Evolutionary conservation across 2,329 filamentous ascomycete species (phyloP).

Genomic region (Dothideomycetes sp.): DNA sequence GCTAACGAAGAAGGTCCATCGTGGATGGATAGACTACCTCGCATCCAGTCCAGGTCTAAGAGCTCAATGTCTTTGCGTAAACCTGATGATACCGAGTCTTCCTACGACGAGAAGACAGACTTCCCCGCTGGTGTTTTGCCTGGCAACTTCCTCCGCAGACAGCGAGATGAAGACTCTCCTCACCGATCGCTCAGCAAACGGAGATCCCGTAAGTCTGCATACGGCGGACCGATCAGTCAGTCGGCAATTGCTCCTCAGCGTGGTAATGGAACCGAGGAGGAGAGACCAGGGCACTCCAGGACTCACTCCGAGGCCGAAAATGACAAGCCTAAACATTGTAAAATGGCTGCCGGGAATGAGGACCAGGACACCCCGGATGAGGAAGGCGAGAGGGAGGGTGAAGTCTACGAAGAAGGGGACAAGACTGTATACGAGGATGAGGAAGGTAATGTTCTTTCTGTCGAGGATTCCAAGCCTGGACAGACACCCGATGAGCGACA

Average conservation of each 20-base stretch:
- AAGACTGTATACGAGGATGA: constrained; percentile 73
- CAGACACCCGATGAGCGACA: constrained; percentile 46
- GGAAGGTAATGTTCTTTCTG: constrained; percentile 73
- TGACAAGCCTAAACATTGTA: constrained; percentile 7
- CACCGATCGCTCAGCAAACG: constrained; percentile 56
- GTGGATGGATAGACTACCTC: constrained; percentile 90
- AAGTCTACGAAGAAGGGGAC: constrained; percentile 72
- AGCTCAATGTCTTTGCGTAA: constrained; percentile 64
- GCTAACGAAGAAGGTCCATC: constrained; percentile 77
- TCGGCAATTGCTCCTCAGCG: constrained; percentile 69
- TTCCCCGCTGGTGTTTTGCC: constrained; percentile 58
- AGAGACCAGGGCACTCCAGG: constrained; percentile 16
- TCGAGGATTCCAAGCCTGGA: constrained; percentile 38
- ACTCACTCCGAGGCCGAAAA: constrained; percentile 20
- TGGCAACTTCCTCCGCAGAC: constrained; percentile 68
- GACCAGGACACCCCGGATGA: constrained; percentile 14
- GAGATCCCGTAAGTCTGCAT: constrained; percentile 50
- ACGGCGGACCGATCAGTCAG: constrained; percentile 74
- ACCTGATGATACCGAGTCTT: constrained; percentile 48
- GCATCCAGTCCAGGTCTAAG: constrained; percentile 71
- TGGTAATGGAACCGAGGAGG: constrained; percentile 2
- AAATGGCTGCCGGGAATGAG: not conserved
- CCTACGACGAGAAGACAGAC: constrained; percentile 47
- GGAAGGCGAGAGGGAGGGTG: constrained; percentile 31
- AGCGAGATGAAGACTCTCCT: constrained; percentile 60